Evolutionary conservation across 2,329 filamentous ascomycete species (phyloP).

Genomic region (Calonectria fujianensis): DNA sequence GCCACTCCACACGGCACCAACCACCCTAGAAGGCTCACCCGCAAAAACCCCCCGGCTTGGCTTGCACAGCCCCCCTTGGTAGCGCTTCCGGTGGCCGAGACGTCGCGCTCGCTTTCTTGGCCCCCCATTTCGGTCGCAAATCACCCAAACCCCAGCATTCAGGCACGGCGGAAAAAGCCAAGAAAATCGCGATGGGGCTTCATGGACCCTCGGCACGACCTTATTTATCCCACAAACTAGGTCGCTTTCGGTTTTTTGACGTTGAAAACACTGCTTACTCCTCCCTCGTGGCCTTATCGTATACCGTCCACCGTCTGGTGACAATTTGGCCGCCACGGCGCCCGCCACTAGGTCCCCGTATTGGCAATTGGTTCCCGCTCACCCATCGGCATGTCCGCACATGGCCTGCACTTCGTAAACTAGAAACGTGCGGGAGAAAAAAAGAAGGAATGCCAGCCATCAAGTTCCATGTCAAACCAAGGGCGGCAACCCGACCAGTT

Average conservation of each 20-base stretch:
- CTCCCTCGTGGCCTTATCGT: background rate
- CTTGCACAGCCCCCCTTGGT: constrained; percentile 44
- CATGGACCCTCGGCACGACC: background rate
- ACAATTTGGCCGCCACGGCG: background rate
- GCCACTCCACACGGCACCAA: constrained; percentile 13
- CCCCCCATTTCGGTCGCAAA: constrained; percentile 6
- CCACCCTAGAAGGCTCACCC: constrained; percentile 14
- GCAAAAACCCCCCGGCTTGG: constrained; percentile 13
- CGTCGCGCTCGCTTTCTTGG: constrained; percentile 29
- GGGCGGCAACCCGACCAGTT: background rate
- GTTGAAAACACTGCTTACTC: background rate
- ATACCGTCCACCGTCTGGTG: background rate
- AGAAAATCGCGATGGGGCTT: constrained; percentile 25
- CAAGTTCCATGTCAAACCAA: background rate
- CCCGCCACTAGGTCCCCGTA: constrained; percentile 3
- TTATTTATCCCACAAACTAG: constrained; percentile 20
- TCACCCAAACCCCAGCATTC: constrained; percentile 18
- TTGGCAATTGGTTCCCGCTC: constrained; percentile 8
- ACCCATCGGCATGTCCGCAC: constrained; percentile 27
- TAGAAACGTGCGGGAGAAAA: background rate
- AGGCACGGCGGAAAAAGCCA: constrained; percentile 22
- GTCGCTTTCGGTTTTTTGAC: background rate
- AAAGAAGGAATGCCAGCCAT: constrained; percentile 30
- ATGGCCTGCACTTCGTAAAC: constrained; percentile 14
- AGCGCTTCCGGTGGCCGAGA: constrained; percentile 38